A percentile compares a stretch with the other conserved stretches of the same genome.
phyloP scores from a whole-genome alignment of 441 rosid genomes.

The Adansonia madagascariensis region DNA sequence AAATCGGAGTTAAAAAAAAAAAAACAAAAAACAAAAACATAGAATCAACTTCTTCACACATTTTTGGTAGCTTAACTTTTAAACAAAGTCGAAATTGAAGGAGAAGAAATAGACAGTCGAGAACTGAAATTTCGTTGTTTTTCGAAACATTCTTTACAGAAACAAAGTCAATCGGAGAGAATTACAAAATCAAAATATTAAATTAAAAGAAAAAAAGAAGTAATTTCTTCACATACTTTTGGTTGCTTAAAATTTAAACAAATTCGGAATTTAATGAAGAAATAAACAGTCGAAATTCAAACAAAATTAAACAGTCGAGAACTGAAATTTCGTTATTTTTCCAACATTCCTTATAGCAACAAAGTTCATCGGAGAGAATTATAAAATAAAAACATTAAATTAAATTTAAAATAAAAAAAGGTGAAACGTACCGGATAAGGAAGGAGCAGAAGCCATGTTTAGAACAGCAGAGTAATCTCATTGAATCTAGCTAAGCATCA shows the following conservation, averaged over 20 bases:
- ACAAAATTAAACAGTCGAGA: background rate
- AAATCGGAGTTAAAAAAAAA: background rate
- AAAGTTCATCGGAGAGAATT: conserved; percentile 3
- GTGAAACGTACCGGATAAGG: conserved; percentile 68
- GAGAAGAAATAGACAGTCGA: background rate
- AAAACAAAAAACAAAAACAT: no score
- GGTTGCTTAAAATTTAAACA: background rate
- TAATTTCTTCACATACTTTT: background rate
- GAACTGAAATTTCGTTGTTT: conserved; percentile 13
- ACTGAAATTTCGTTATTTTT: conserved; percentile 16
- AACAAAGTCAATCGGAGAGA: conserved; percentile 11
- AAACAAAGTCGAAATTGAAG: background rate
- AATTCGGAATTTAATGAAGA: background rate
- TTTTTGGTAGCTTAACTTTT: background rate
- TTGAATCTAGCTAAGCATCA: conserved; percentile 51
- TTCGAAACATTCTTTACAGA: conserved; percentile 24
- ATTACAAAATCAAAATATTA: background rate
- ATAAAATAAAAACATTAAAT: background rate
- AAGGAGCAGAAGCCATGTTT: conserved; percentile 79
- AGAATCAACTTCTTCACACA: background rate
- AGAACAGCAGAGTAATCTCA: conserved; percentile 48
- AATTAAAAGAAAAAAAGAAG: background rate
- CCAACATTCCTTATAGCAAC: conserved; percentile 24
- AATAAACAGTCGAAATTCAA: conserved; percentile 5
- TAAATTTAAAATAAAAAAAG: background rate